Conservation (phyloP, 1,284 basidiomycete species). For the Pseudozyma sp. region DNA sequence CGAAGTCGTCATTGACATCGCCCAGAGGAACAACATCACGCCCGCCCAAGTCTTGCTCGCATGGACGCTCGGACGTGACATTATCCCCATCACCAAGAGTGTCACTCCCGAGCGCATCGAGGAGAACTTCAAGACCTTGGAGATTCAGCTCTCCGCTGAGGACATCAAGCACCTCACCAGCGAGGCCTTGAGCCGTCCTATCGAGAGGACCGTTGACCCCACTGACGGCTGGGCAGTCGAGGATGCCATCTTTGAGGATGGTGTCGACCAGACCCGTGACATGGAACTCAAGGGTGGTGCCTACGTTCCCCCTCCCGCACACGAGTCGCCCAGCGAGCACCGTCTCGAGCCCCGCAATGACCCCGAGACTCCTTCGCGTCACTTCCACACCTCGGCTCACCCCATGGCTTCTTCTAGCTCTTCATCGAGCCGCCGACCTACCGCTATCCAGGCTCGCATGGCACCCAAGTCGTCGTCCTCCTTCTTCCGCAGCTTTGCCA, state of each 20-base stretch:
- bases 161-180: constrained; percentile 60
- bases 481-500: constrained; percentile 50
- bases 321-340: constrained; percentile 53
- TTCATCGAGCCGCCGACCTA: constrained; percentile 32
- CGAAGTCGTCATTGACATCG: constrained; percentile 56
- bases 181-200: constrained; percentile 52
- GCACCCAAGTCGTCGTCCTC: constrained; percentile 19
- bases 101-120: constrained; percentile 52
- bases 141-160: constrained; percentile 48
- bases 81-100: constrained; percentile 57
- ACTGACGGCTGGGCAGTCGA: constrained; percentile 56
- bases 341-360: constrained; percentile 62
- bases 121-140: constrained; percentile 52
- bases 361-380: constrained; percentile 32
- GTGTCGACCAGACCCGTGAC: constrained; percentile 56
- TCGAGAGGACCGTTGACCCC: constrained; percentile 61
- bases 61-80: constrained; percentile 58
- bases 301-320: constrained; percentile 50
- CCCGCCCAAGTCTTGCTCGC: constrained; percentile 60
- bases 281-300: constrained; percentile 52
- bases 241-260: constrained; percentile 64
- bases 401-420: constrained; percentile 32
- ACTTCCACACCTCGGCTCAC: constrained; percentile 46
- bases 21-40: constrained; percentile 58
- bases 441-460: constrained; percentile 44